Evolutionary conservation across 768 basidiomycete species (phyloP).

Genomic region (Termitomyces sp.): DNA sequence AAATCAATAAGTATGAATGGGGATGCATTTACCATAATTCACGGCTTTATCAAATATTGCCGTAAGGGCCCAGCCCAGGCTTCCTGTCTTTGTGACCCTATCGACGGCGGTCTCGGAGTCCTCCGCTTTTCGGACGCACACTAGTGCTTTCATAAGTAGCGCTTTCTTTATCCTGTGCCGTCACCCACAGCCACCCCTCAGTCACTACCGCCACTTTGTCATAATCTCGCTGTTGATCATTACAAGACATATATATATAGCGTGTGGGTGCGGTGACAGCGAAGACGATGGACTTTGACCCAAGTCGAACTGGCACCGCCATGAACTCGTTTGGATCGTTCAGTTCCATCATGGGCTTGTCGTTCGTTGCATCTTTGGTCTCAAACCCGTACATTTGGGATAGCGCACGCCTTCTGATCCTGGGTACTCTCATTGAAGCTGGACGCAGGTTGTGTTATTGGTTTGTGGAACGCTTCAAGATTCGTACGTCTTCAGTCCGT

Average conservation of each 20-base stretch:
- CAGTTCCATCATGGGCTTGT: constrained; percentile 29
- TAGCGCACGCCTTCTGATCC: constrained; percentile 22
- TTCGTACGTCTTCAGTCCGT: constrained; percentile 24
- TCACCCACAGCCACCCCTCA: background rate
- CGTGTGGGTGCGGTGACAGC: background rate
- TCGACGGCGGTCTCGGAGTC: background rate
- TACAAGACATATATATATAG: background rate
- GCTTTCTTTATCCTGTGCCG: background rate
- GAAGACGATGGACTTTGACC: background rate
- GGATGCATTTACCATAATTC: background rate
- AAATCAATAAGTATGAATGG: background rate
- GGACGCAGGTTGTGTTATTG: constrained; percentile 34
- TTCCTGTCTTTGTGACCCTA: background rate
- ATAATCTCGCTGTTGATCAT: background rate
- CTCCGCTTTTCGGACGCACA: background rate
- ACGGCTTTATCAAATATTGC: background rate
- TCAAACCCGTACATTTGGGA: constrained; percentile 18
- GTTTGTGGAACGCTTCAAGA: constrained; percentile 29
- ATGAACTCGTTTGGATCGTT: constrained; percentile 9
- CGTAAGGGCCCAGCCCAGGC: background rate
- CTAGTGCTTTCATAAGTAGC: background rate
- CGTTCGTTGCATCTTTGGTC: constrained; percentile 27
- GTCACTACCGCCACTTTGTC: background rate
- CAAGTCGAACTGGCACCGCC: background rate
- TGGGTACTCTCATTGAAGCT: constrained; percentile 32